Percentiles rank a stretch among this genome's conserved stretches.
Conservation (phyloP, 768 basidiomycete genomes). For the Suillus subalutaceus region DNA sequence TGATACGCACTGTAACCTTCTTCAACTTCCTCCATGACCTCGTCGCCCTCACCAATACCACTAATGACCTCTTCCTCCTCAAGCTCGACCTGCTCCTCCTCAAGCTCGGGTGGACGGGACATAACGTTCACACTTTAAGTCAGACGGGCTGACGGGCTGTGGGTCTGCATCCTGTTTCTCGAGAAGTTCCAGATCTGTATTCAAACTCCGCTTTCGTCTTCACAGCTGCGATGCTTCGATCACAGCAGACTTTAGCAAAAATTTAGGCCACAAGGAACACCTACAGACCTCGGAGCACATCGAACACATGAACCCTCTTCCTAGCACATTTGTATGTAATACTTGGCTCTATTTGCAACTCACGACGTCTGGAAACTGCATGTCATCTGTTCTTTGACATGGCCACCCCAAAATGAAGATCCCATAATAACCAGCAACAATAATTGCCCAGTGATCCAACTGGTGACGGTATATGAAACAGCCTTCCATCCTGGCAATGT, state of each 20-base stretch:
- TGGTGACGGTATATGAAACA: constrained; percentile 68
- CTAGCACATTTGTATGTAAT: constrained; percentile 13
- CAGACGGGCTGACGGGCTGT: constrained; percentile 27
- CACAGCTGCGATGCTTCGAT: constrained; percentile 1
- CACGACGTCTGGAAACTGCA: constrained; percentile 45
- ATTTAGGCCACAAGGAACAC: neutral
- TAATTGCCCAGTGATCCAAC: constrained; percentile 71
- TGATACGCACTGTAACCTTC: constrained; percentile 76
- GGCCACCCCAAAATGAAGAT: constrained; percentile 56
- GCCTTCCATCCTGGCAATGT: constrained; percentile 59
- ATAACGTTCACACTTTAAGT: constrained; percentile 30
- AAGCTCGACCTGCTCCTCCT: constrained; percentile 52
- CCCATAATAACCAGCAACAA: constrained; percentile 76
- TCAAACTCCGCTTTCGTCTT: constrained; percentile 32
- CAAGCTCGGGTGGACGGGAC: constrained; percentile 42
- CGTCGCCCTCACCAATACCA: constrained; percentile 65
- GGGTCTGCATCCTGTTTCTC: constrained; percentile 19
- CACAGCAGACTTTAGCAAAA: constrained; percentile 1
- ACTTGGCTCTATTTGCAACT: constrained; percentile 1
- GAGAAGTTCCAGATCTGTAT: constrained; percentile 30
- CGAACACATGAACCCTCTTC: constrained; percentile 2
- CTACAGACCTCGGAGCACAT: constrained; percentile 3
- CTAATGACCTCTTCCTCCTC: constrained; percentile 68
- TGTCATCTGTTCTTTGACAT: constrained; percentile 46
- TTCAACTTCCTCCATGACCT: constrained; percentile 73